Evolutionary conservation across 148 eudicot species (phyloP), one percentile per base, ranked within the genome.

Genomic region (Spergularia marina): DNA sequence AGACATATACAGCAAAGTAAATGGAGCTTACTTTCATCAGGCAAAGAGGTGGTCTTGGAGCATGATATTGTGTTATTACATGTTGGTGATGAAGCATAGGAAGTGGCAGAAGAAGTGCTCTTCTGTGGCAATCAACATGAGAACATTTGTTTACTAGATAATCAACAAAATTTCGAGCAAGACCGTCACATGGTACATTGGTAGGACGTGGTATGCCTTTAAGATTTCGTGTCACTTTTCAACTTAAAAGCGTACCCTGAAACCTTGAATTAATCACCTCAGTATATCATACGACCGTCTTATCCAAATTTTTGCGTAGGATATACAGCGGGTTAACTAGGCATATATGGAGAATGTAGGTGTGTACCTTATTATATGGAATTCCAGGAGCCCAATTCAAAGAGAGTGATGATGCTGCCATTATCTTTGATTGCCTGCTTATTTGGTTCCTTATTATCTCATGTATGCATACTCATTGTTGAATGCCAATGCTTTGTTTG

Each of bases 331-430:
- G 36, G 36, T 30, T 30, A 30, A 30, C 36, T 30, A 30, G 36
- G 36, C 1, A 30, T 30, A 44, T 9, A 6, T 63, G 58, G 11
- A 59, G 40, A 34, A 25, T 16, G 47, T 34, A 57, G 36, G 53
- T 7, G 62, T 14, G 69, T 68, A 88, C 91, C 87, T 82, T 82
- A 68, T 73, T 77, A 63, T 87, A 18, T 15, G 74, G 61, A 77
- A 70, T 76, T 61, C 78, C 56, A 18, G 91, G 86, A 70, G 84
- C 79, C 77, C 82, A 82, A 65, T 61, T 82, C 74, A 84, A 69
- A 71, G 88, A 85, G 71, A 86, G 79, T 47, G 89, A 83, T 82
- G 89, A 82, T 76, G 82, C 81, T 56, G 90, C 90, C 91, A 86
- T 86, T 21, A 30, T 58, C 15, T 57, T 66, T 18, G 21, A 9